A percentile compares a stretch with the other conserved stretches of the same genome.
Evolutionary conservation across 1,284 basidiomycete species (phyloP).

Genomic region (Takashimella koratensis): DNA sequence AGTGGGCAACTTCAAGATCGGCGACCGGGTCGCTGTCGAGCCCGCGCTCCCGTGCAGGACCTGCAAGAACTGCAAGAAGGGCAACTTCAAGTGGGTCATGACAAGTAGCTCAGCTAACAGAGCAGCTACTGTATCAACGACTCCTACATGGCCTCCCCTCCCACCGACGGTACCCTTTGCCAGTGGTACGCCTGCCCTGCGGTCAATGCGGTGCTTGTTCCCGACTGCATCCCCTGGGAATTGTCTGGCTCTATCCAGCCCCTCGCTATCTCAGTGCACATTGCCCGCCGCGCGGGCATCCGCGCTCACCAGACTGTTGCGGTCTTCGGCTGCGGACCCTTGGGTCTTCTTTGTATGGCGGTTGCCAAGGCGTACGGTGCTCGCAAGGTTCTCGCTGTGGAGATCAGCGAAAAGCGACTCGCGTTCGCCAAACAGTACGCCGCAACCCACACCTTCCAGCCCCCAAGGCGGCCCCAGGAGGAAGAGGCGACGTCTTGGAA

Average conservation of each 20-base stretch:
- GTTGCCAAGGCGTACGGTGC: constrained; percentile 84
- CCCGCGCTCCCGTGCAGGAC: constrained; percentile 42
- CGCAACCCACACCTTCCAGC: constrained; percentile 50
- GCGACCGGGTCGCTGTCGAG: constrained; percentile 47
- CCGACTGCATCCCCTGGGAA: constrained; percentile 15
- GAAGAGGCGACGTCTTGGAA: constrained; percentile 59
- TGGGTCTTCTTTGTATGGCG: constrained; percentile 85
- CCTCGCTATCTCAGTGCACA: constrained; percentile 78
- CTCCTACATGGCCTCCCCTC: constrained; percentile 23
- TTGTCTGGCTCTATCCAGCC: constrained; percentile 52
- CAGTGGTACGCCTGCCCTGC: constrained; percentile 15
- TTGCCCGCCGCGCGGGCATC: constrained; percentile 18
- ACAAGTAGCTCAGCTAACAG: constrained; percentile 5
- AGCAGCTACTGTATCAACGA: constrained; percentile 14
- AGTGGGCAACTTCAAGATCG: constrained; percentile 28
- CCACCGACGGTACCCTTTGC: constrained; percentile 25
- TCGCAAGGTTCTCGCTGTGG: constrained; percentile 69
- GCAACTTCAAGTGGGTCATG: constrained; percentile 12
- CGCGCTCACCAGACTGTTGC: constrained; percentile 60
- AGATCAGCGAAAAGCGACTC: constrained; percentile 56
- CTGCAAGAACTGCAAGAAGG: constrained; percentile 39
- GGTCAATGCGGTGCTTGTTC: constrained; percentile 14
- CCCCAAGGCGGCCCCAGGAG: constrained; percentile 56
- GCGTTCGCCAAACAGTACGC: constrained; percentile 80
- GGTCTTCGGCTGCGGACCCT: constrained; percentile 82